Evolutionary conservation across 2,329 filamentous ascomycete species (phyloP).

Genomic region (Colletotrichum orbiculare): DNA sequence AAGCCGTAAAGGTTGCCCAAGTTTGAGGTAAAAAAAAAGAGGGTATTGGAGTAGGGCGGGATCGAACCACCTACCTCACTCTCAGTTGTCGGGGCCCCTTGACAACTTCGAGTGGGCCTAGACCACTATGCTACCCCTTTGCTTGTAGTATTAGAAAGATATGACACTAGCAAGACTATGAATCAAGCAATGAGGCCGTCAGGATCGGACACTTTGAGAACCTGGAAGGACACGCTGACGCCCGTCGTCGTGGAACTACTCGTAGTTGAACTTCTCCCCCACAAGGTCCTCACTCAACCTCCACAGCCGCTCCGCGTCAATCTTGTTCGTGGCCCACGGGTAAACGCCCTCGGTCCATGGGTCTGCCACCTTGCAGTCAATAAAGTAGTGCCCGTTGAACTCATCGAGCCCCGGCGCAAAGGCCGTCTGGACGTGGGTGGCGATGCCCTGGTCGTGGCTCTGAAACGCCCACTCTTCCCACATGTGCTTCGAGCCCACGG

Average conservation of each 20-base stretch:
- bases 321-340: constrained; percentile 41
- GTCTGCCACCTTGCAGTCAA: constrained; percentile 43
- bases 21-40: no score
- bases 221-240: background rate
- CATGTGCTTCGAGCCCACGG: constrained; percentile 38
- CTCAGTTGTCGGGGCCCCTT: no score
- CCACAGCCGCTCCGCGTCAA: constrained; percentile 48
- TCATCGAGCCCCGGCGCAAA: constrained; percentile 41
- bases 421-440: constrained; percentile 47
- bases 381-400: constrained; percentile 43
- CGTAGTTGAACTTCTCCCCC: constrained; percentile 44
- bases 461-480: constrained; percentile 35
- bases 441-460: constrained; percentile 45
- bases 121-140: no score
- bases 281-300: constrained; percentile 48
- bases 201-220: background rate
- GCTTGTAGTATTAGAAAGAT: background rate
- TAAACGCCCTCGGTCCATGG: constrained; percentile 41
- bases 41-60: no score
- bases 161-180: background rate
- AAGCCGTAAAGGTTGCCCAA: no score
- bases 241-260: background rate
- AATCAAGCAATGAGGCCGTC: background rate
- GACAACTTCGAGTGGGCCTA: no score
- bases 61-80: no score